A percentile compares a stretch with the other conserved stretches of the same genome.
Conservation (phyloP, 768 basidiomycete genomes). For the Mycena kentingensis region DNA sequence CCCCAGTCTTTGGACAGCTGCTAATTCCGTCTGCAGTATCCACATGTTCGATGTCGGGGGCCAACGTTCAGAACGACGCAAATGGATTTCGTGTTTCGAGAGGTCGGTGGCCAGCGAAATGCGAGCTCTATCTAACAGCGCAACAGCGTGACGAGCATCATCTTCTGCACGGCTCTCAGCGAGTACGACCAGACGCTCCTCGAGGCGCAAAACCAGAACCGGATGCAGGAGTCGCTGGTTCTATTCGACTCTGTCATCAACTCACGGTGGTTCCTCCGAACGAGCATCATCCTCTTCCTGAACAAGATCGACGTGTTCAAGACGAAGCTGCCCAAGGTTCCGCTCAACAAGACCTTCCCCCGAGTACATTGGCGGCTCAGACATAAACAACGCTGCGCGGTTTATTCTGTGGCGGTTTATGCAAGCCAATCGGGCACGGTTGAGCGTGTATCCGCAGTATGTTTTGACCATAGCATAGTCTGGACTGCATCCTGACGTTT, state of each 20-base stretch:
- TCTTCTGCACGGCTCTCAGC: constrained; percentile 70
- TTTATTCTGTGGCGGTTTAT: constrained; percentile 95
- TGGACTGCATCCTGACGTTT: constrained; percentile 6
- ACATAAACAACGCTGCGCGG: constrained; percentile 93
- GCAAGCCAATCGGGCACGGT: constrained; percentile 80
- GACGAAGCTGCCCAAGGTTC: constrained; percentile 42
- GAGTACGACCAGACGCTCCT: constrained; percentile 76
- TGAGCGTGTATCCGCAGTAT: constrained; percentile 91
- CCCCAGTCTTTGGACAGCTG: neutral
- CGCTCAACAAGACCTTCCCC: constrained; percentile 80
- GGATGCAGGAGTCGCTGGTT: constrained; percentile 74
- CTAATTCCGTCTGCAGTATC: too few relatives aligned
- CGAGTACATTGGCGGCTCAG: constrained; percentile 85
- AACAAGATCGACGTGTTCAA: constrained; percentile 82
- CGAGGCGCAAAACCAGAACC: constrained; percentile 61
- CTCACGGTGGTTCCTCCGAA: constrained; percentile 73
- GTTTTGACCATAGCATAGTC: constrained; percentile 29
- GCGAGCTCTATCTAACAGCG: constrained; percentile 29
- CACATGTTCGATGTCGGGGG: constrained; percentile 63
- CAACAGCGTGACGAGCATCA: constrained; percentile 60
- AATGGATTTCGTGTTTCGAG: constrained; percentile 49
- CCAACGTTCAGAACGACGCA: constrained; percentile 38
- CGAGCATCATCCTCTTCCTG: constrained; percentile 66
- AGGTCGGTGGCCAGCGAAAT: constrained; percentile 7
- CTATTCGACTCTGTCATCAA: constrained; percentile 81